Percentiles rank a stretch among this genome's conserved stretches.
Conservation (phyloP, 2,329 filamentous ascomycete species). For the Phialophora verrucosa region DNA sequence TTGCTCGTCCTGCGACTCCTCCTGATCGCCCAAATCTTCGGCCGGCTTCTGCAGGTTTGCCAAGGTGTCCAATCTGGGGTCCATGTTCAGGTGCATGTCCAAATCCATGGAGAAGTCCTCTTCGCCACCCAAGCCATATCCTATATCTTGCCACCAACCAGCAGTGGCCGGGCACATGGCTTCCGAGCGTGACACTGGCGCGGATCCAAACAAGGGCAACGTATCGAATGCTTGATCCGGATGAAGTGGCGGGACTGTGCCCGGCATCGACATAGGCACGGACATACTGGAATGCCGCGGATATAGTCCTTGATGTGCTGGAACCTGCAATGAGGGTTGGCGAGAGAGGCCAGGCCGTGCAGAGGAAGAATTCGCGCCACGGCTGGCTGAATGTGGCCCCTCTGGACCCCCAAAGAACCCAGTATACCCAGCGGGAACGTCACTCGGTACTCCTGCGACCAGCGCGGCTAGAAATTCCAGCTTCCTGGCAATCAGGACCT, state of each 20-base stretch:
- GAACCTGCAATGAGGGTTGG: conserved; percentile 7
- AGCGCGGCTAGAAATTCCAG: conserved; percentile 19
- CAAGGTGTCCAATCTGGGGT: not conserved
- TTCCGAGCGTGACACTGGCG: not conserved
- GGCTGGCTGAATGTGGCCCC: not conserved
- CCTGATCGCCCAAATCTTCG: conserved; percentile 74
- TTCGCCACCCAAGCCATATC: conserved; percentile 5
- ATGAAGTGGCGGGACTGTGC: not conserved
- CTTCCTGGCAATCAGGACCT: conserved; percentile 16
- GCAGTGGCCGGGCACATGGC: not conserved
- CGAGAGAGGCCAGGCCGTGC: conserved; percentile 2
- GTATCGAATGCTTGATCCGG: not conserved
- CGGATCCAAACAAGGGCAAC: not conserved
- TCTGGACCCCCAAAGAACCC: conserved; percentile 4
- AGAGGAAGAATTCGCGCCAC: conserved; percentile 1
- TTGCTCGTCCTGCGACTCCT: conserved; percentile 60
- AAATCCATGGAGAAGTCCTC: conserved; percentile 18
- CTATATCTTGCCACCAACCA: conserved; percentile 17
- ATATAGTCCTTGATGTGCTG: not conserved
- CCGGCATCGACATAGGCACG: conserved; percentile 3
- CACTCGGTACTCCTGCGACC: conserved; percentile 5
- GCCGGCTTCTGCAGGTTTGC: conserved; percentile 42
- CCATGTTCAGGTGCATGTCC: conserved; percentile 18
- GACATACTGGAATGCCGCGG: not conserved
- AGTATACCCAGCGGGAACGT: not conserved